Evolutionary conservation across 2,329 filamentous ascomycete species (phyloP).

Genomic region (Monilinia vaccinii-corymbosi): DNA sequence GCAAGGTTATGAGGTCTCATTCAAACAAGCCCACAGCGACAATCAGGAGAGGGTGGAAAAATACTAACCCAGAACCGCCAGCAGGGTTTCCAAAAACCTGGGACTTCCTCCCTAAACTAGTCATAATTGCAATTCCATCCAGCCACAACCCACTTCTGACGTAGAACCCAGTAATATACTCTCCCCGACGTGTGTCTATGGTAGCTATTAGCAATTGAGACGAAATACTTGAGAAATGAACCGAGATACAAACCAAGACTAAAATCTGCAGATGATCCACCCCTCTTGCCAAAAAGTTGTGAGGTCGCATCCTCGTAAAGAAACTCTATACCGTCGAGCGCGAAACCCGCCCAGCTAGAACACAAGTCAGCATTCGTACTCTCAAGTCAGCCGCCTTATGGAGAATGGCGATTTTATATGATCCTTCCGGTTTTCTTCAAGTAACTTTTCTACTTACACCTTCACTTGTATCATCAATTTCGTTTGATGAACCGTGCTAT

Average conservation of each 20-base stretch:
- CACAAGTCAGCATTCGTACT: neutral
- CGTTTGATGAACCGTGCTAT: slow-evolving; percentile 56
- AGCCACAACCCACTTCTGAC: slow-evolving; percentile 75
- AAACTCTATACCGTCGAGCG: slow-evolving; percentile 83
- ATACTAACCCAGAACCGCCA: slow-evolving; percentile 72
- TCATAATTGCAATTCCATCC: slow-evolving; percentile 83
- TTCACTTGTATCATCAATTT: slow-evolving; percentile 67
- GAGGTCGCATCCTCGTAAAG: slow-evolving; percentile 78
- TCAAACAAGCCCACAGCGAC: neutral
- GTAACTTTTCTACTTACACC: slow-evolving; percentile 49
- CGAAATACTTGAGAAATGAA: neutral
- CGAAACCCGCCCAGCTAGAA: slow-evolving; percentile 39
- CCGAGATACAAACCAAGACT: slow-evolving; percentile 53
- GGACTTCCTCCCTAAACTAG: slow-evolving; percentile 79
- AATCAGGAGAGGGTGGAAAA: neutral
- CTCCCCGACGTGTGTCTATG: slow-evolving; percentile 70
- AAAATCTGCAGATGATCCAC: slow-evolving; percentile 63
- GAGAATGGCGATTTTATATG: neutral
- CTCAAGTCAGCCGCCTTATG: neutral
- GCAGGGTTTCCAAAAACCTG: slow-evolving; percentile 72
- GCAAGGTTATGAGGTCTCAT: neutral
- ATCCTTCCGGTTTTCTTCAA: neutral
- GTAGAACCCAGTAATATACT: slow-evolving; percentile 80
- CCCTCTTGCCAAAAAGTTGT: slow-evolving; percentile 78
- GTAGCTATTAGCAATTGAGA: slow-evolving; percentile 1